A percentile compares a stretch with the other conserved stretches of the same genome.
These are phyloP conservation scores for Metschnikowia orientalis DNA, from an alignment of 805 yeast species.

Conservation along the genomic window DNA sequence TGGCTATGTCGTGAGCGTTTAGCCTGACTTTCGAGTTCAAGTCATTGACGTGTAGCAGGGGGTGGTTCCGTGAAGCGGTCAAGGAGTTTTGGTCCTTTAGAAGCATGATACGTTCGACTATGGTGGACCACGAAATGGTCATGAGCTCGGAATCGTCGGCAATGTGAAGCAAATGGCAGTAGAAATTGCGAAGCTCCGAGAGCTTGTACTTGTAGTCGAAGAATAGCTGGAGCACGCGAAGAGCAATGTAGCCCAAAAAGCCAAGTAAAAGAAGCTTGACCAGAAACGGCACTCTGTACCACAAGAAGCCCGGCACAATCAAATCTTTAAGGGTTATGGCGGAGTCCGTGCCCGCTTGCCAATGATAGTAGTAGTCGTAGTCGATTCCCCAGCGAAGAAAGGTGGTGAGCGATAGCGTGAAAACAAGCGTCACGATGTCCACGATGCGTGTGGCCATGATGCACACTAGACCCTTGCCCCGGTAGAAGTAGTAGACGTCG, in stretches of 20 bases:
- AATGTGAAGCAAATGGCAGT: conserved; percentile 63
- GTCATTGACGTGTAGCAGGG: conserved; percentile 40
- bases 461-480: conserved; percentile 80
- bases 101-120: conserved; percentile 69
- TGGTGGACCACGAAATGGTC: conserved; percentile 89
- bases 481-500: conserved; percentile 78
- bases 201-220: conserved; percentile 59
- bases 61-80: conserved; percentile 37
- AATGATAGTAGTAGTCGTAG: conserved; percentile 34
- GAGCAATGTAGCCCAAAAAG: conserved; percentile 48
- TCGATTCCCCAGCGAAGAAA: conserved; percentile 82
- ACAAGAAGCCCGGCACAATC: conserved; percentile 41
- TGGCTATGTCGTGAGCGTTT: conserved; percentile 92
- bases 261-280: conserved; percentile 63
- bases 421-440: conserved; percentile 70
- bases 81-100: conserved; percentile 78
- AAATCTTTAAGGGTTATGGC: conserved; percentile 31
- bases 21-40: conserved; percentile 67
- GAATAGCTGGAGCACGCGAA: conserved; percentile 52
- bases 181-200: conserved; percentile 73
- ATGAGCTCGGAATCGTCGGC: conserved; percentile 74
- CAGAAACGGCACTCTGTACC: conserved; percentile 34
- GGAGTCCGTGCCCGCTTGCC: conserved; percentile 19
- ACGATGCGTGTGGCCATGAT: conserved; percentile 62
- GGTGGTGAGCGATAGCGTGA: conserved; percentile 74